Evolutionary conservation across 805 yeast genomes (phyloP), one percentile per base, ranked within the genome.

Genomic region (Metschnikowia aberdeeniae): DNA sequence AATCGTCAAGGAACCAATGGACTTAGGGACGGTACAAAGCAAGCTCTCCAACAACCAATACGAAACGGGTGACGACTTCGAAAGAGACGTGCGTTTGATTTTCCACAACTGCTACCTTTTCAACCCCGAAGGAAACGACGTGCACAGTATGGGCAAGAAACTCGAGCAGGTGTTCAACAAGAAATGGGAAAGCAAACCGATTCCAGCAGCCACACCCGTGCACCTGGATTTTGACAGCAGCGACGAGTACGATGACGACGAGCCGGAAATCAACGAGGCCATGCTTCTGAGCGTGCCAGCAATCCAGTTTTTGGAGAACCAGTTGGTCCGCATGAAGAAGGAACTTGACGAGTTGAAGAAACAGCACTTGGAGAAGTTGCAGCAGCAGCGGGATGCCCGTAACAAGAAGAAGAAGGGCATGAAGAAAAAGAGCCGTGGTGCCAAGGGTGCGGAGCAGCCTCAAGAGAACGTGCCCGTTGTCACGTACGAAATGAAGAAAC

Each of bases 101-200:
- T 90, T 93, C 70, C 73, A 78, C 51, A 92, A 93, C 67, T 92
- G 98, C 68, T 93, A 88, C 63, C 73, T 77, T 12, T 93, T 92
- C 71, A 93, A 93, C 66, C 98, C 99, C 2, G 96, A 86, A 57
- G 96, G 97, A n/a, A 83, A 96, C 5, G 95, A 95, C 40, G 99
- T 93, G 31, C 89, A 90, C 64, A 78, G 80, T 77, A 86, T 93
- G 95, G 99, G 98, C 14, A 96, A 88, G 63, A 77, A 89, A 56
- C 72, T 93, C 45, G 97, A 93, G 66, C 83, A 82, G 24, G 78
- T 86, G 3, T 93, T 92, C 60, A 86, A 89, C 57, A 82, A 86
- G 58, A 84, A 82, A 63, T 92, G 98, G 97, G 77, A 80, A 20
- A 89, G 88, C 54, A 62, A 67, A 47, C 76, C 76, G n/a, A 55